Evolutionary conservation across 257 asterid genomes (phyloP).

Genomic region (Primulina eburnea): DNA sequence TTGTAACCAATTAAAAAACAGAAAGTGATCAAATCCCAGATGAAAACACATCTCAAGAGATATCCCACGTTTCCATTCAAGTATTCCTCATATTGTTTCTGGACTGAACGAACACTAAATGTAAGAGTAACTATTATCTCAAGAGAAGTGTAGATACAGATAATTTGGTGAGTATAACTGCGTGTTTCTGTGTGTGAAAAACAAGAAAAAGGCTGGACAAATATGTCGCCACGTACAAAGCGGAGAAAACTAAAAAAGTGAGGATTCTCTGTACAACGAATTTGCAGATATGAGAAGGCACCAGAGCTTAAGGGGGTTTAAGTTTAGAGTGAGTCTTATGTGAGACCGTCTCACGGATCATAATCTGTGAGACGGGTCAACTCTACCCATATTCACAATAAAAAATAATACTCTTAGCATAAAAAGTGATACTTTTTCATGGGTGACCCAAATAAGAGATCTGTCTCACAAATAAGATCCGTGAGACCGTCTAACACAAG

Average conservation of each 20-base stretch:
- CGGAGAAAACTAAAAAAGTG: background rate
- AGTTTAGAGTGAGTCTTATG: too few relatives aligned
- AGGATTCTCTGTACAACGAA: background rate
- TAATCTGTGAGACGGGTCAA: too few relatives aligned
- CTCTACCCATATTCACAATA: too few relatives aligned
- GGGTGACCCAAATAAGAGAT: too few relatives aligned
- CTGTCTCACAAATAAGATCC: too few relatives aligned
- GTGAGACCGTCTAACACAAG: too few relatives aligned
- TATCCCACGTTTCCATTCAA: conserved; percentile 7
- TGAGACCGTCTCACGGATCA: too few relatives aligned
- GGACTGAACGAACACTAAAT: background rate
- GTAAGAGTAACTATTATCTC: background rate
- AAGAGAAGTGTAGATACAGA: background rate
- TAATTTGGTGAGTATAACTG: background rate
- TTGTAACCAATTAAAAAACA: background rate
- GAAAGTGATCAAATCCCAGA: conserved; percentile 12
- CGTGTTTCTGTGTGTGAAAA: background rate
- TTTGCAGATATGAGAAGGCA: background rate
- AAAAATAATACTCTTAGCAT: too few relatives aligned
- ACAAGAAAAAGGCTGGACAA: background rate
- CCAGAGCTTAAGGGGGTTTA: background rate
- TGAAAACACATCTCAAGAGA: conserved; percentile 25
- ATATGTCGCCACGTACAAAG: background rate
- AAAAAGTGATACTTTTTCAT: too few relatives aligned
- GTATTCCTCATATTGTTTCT: conserved; percentile 8